Conservation (phyloP, 2,329 filamentous ascomycete species). For the Arthrobotrys pseudoclavata region DNA sequence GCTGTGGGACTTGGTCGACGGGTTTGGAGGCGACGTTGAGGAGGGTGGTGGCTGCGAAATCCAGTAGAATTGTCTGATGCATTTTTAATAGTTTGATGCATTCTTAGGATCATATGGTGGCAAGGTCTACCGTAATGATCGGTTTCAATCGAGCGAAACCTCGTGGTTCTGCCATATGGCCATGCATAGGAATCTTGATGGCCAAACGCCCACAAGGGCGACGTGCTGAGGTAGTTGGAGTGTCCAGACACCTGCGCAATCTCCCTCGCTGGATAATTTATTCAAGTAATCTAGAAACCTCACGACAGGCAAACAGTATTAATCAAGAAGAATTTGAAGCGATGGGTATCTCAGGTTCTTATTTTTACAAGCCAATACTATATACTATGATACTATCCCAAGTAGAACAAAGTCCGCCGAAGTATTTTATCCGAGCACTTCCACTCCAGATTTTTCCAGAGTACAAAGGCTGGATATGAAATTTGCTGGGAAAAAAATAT, state of each 20-base stretch:
- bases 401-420: constrained; percentile 1
- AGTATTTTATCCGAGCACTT: constrained; percentile 4
- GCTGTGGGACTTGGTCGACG: not conserved
- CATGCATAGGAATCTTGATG: not conserved
- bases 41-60: not conserved
- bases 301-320: too few relatives aligned
- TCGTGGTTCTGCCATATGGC: too few relatives aligned
- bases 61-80: not conserved
- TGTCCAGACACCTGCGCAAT: not conserved
- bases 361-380: constrained; percentile 47
- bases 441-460: constrained; percentile 5
- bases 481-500: constrained; percentile 8
- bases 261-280: not conserved
- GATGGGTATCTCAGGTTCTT: constrained; percentile 26
- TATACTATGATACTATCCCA: constrained; percentile 38
- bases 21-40: not conserved
- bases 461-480: constrained; percentile 7
- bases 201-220: not conserved
- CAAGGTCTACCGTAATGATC: too few relatives aligned
- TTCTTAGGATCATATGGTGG: too few relatives aligned
- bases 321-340: not conserved
- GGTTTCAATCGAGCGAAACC: too few relatives aligned
- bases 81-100: not conserved
- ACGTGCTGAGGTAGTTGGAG: not conserved
- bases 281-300: not conserved